phyloP scores from a whole-genome alignment of 495 filamentous ascomycete species.

The Penicillium chermesinum region DNA sequence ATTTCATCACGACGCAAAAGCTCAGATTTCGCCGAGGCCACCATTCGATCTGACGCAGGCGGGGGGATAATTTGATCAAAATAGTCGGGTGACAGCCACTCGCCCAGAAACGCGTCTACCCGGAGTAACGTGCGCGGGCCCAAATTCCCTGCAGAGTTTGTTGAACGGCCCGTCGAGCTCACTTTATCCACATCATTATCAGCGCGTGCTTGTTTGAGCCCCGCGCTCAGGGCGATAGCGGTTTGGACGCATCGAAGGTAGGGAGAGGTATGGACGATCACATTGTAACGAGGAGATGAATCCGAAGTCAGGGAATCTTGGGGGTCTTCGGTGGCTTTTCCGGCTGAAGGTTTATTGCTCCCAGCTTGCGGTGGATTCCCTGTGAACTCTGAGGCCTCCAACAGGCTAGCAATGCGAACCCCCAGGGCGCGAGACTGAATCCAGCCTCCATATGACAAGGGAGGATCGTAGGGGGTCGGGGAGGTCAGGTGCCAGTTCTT shows the following conservation, averaged over 20 bases:
- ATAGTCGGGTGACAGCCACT: constrained; percentile 92
- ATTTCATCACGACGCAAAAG: constrained; percentile 63
- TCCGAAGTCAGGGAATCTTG: no score
- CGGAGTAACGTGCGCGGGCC: constrained; percentile 48
- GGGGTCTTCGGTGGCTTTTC: no score
- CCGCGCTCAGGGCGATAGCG: constrained; percentile 81
- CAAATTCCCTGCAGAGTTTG: constrained; percentile 3
- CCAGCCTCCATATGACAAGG: constrained; percentile 93
- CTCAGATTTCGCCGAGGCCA: constrained; percentile 80
- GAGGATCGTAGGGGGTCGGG: constrained; percentile 90
- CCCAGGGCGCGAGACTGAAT: constrained; percentile 76
- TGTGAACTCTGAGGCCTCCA: constrained; percentile 42
- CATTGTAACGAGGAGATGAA: constrained; percentile 59
- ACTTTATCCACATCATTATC: constrained; percentile 11
- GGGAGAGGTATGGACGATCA: constrained; percentile 87
- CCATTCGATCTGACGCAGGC: constrained; percentile 77
- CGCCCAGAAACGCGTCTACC: constrained; percentile 87
- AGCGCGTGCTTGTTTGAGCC: constrained; percentile 65
- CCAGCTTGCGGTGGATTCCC: constrained; percentile 18
- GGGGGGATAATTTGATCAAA: constrained; percentile 89
- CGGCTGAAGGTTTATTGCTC: constrained; percentile 9
- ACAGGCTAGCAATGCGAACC: constrained; percentile 67
- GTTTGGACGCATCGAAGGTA: constrained; percentile 93
- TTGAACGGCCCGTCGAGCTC: background rate
- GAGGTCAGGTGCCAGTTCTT: constrained; percentile 94